These are phyloP conservation scores for Verruconis gallopava DNA, from an alignment of 2,329 filamentous ascomycete genomes.

Conservation along the genomic window DNA sequence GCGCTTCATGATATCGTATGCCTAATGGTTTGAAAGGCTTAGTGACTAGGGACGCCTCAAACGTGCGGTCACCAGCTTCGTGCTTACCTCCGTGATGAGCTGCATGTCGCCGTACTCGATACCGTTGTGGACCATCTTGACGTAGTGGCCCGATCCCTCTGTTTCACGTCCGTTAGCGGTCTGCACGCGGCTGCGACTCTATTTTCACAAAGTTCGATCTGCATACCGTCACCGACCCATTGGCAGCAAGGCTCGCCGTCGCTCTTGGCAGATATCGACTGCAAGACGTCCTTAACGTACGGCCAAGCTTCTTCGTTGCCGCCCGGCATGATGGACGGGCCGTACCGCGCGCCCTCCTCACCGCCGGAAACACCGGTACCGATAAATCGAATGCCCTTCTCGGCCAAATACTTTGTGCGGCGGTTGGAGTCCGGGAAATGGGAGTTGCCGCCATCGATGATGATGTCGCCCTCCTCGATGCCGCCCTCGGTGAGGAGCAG, in stretches of 20 bases:
- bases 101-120: slow-evolving; percentile 99
- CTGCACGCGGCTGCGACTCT: too few species aligned
- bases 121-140: slow-evolving; percentile 99
- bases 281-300: slow-evolving; percentile 97
- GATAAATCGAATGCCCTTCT: slow-evolving; percentile 90
- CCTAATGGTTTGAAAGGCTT: slow-evolving; percentile 39
- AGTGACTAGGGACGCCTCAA: background rate
- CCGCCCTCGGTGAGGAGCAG: slow-evolving; percentile 60
- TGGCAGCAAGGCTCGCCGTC: slow-evolving; percentile 96
- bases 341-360: slow-evolving; percentile 97
- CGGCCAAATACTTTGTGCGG: slow-evolving; percentile 73
- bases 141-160: slow-evolving; percentile 95
- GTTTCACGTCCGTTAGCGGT: background rate
- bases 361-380: slow-evolving; percentile 96
- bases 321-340: slow-evolving; percentile 96
- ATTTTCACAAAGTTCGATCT: background rate
- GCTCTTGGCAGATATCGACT: slow-evolving; percentile 94
- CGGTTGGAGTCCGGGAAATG: slow-evolving; percentile 99
- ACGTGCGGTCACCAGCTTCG: slow-evolving; percentile 1
- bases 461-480: slow-evolving; percentile 81
- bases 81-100: slow-evolving; percentile 86
- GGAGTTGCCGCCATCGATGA: slow-evolving; percentile 98
- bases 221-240: slow-evolving; percentile 79
- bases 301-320: slow-evolving; percentile 98
- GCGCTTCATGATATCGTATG: slow-evolving; percentile 99